phyloP scores from a whole-genome alignment of 306 rosid species.

The Vicia faba region DNA sequence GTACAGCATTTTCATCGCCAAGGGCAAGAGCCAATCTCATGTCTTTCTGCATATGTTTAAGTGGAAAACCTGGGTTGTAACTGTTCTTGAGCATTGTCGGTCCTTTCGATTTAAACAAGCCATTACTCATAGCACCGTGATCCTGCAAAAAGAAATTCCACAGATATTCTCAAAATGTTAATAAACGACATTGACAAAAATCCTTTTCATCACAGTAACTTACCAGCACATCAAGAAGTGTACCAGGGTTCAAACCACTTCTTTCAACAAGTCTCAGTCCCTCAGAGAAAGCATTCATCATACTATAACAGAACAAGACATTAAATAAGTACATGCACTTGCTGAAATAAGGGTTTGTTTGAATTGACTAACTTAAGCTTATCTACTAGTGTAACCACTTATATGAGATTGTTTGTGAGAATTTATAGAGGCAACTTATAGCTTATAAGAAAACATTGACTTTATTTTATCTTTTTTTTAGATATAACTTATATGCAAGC shows the following conservation, averaged over 20 bases:
- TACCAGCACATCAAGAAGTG: slow-evolving; percentile 81
- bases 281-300: slow-evolving; percentile 91
- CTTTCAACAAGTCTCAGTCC: slow-evolving; percentile 68
- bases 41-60: slow-evolving; percentile 90
- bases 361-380: too few relatives aligned
- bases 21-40: slow-evolving; percentile 89
- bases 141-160: slow-evolving; percentile 51
- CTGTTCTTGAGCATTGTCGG: slow-evolving; percentile 66
- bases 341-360: slow-evolving; percentile 17
- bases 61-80: slow-evolving; percentile 80
- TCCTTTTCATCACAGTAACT: slow-evolving; percentile 26
- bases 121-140: slow-evolving; percentile 66
- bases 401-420: too few relatives aligned
- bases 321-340: slow-evolving; percentile 14
- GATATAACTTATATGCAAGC: too few relatives aligned
- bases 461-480: too few relatives aligned
- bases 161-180: slow-evolving; percentile 23
- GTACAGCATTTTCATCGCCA: slow-evolving; percentile 67
- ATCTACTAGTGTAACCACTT: too few relatives aligned
- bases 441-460: too few relatives aligned
- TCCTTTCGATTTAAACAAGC: slow-evolving; percentile 80
- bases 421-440: too few relatives aligned
- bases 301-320: slow-evolving; percentile 42
- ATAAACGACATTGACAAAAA: slow-evolving; percentile 19
- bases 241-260: slow-evolving; percentile 67